These are phyloP conservation scores for Nosema granulosis DNA, from an alignment of 371 early-diverging fungal species.

Conservation along the genomic window DNA sequence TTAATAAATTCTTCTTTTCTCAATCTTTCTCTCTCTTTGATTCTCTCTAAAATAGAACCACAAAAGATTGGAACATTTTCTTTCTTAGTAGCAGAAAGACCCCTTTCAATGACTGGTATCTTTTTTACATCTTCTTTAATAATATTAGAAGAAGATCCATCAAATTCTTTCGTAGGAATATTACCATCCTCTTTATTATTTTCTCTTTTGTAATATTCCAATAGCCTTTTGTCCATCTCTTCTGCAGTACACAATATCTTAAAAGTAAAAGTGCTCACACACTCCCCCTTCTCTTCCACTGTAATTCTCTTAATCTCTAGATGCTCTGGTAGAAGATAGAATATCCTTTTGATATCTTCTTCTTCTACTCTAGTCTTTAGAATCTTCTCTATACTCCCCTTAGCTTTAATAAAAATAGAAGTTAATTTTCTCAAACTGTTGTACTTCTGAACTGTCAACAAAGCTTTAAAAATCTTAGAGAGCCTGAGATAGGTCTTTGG, in stretches of 20 bases:
- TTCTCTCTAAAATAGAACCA: slow-evolving; percentile 60
- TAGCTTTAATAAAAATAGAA: slow-evolving; percentile 37
- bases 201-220: slow-evolving; percentile 18
- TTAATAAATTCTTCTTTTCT: slow-evolving; percentile 62
- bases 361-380: slow-evolving; percentile 35
- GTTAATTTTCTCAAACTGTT: slow-evolving; percentile 39
- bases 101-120: background rate
- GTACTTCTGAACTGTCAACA: slow-evolving; percentile 45
- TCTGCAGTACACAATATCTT: slow-evolving; percentile 5
- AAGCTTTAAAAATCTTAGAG: slow-evolving; percentile 39
- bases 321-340: slow-evolving; percentile 18
- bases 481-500: slow-evolving; percentile 39
- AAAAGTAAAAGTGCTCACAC: slow-evolving; percentile 48
- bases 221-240: slow-evolving; percentile 38
- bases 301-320: slow-evolving; percentile 40
- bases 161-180: background rate
- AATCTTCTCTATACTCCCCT: slow-evolving; percentile 46
- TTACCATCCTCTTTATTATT: slow-evolving; percentile 10
- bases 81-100: background rate
- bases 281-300: slow-evolving; percentile 28
- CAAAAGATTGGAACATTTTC: too few species aligned
- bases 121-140: background rate
- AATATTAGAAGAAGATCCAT: background rate
- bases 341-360: slow-evolving; percentile 46
- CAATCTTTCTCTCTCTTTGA: slow-evolving; percentile 60